Base-by-base conservation (phyloP, 441 rosid genomes). In the Erodium texanum region DNA sequence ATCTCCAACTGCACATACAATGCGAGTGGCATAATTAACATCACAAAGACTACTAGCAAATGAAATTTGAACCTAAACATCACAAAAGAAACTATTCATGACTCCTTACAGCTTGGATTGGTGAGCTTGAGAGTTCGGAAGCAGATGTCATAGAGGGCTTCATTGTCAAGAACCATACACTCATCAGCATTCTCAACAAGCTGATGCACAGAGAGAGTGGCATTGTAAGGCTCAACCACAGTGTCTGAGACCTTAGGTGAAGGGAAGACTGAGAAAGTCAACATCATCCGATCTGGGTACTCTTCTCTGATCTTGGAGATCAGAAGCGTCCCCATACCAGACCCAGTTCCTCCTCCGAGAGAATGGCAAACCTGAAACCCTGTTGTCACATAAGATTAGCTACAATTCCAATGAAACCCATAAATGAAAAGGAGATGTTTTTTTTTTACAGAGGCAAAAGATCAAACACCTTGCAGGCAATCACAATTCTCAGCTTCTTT, bases 91-190 rank as follows among this genome's bases (percentile, higher is more conserved):
- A 12, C 24, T 4, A 27, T 27, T 27, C 29, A 27, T 27, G 29
- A 27, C 29, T 27, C 48, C 87, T 80, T 80, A 84, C 87, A 84
- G 59, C 84, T 80, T 20, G 85, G 87, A 48, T 85, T 82, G 36
- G 84, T 77, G 76, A 84, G 88, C 86, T 84, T 84, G 58, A 82
- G 82, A 67, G 88, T 84, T 64, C 88, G 82, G 78, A 84, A 84
- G 69, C 88, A 84, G 65, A 84, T 84, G 72, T 82, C 88, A 15
- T 82, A 84, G 23, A 82, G 82, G 16, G 87, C 29, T 27, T n/a
- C n/a, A n/a, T n/a, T n/a, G n/a, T n/a, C n/a, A n/a, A n/a, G 48
- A 12, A 41, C 48, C 48, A 41, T 41, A 41, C 48, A 41, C 14
- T 41, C 48, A 9, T 41, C 48, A 9, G 48, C 48, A 12, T 41